Evolutionary conservation across 371 early-diverging fungal genomes (phyloP).

Genomic region (Syncephalis plumigaleata): DNA sequence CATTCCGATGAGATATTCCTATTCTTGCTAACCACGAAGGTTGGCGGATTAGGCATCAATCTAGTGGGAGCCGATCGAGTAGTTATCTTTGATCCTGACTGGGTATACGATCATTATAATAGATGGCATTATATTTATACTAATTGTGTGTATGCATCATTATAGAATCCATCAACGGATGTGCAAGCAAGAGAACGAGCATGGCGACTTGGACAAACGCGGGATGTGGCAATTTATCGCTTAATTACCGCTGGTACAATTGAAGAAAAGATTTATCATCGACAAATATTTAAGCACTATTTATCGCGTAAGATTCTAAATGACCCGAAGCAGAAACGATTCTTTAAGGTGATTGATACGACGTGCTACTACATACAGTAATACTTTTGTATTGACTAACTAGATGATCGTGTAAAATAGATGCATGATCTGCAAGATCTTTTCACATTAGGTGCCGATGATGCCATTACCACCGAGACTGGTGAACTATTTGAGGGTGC

Average conservation of each 20-base stretch:
- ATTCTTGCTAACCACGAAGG: constrained; percentile 93
- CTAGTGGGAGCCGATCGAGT: constrained; percentile 83
- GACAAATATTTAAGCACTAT: constrained; percentile 95
- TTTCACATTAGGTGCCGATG: constrained; percentile 55
- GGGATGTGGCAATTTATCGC: constrained; percentile 86
- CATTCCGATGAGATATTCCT: constrained; percentile 41
- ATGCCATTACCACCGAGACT: constrained; percentile 40
- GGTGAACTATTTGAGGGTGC: constrained; percentile 45
- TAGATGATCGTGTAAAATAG: constrained; percentile 8
- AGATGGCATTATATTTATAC: too few species aligned
- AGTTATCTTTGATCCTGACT: constrained; percentile 96
- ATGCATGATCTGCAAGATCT: constrained; percentile 63
- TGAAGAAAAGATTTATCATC: constrained; percentile 95
- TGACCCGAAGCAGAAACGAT: constrained; percentile 79
- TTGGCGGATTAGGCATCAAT: constrained; percentile 94
- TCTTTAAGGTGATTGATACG: constrained; percentile 44
- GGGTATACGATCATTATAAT: constrained; percentile 47
- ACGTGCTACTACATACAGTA: too few species aligned
- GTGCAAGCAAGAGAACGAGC: constrained; percentile 94
- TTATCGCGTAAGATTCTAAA: constrained; percentile 88
- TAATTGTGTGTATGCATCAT: too few species aligned
- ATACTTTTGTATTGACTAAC: too few species aligned
- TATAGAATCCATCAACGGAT: constrained; percentile 94
- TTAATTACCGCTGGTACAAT: constrained; percentile 95
- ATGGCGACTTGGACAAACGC: constrained; percentile 88